Evolutionary conservation across 1,284 basidiomycete species (phyloP), one percentile per base, ranked within the genome.

Genomic region (Cryptococcus sp.): DNA sequence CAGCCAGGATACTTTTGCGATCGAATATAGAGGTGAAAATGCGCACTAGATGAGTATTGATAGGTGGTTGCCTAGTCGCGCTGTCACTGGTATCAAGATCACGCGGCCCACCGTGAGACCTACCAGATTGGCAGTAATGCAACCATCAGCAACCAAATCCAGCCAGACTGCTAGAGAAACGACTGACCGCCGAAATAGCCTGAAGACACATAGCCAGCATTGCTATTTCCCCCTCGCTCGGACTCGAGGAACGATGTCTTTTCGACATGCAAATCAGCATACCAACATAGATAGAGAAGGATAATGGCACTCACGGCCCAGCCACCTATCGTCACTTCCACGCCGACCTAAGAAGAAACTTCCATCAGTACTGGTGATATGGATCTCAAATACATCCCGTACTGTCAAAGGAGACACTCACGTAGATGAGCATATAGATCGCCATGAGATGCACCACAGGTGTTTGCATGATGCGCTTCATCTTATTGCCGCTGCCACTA

Each of bases 121-220:
- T 66, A 44, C 41, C n/a, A 37, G 13, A n/a, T 40, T 40, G 11
- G 41, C 29, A 13, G 29, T 8, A 19, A 44, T 19, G 41, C 41
- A 8, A n/a, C 22, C 4, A n/a, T 44, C 6, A n/a, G 41, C 22
- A 44, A 16, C 5, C 1, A n/a, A 22, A 5, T 44, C 29, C 29
- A 34, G 15, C 41, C 11, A n/a, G 41, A 44, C 41, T 3, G 15
- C 41, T 7, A 34, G 29, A 34, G 29, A 10, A 4, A n/a, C 41
- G 13, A 47, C 63, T 45, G 23, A 65, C 74, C 75, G 2, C 66
- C 75, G 60, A 74, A 77, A 63, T 70, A 77, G n/a, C 75, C 75
- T 0, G 72, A 61, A 1, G 75, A 65, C 17, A 75, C 72, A 55
- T 75, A 75, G 40, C 75, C 75, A 5, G 67, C 55, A 52, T 64